Percentiles rank a stretch among this genome's conserved stretches.
Conservation (phyloP, 1,284 basidiomycete genomes). For the Ceratobasidium sp. region DNA sequence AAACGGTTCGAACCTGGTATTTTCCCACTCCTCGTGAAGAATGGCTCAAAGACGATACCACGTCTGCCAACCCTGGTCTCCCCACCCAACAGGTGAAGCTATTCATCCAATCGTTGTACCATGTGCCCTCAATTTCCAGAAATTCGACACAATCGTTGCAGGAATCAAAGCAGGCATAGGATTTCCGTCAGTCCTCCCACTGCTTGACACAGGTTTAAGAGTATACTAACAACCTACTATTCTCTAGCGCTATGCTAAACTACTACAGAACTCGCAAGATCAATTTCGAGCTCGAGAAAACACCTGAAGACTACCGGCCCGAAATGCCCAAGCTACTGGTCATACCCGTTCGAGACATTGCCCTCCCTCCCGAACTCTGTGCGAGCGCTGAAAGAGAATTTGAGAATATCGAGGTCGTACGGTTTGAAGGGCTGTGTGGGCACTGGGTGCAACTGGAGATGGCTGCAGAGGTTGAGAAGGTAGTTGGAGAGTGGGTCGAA, state of each 20-base stretch:
- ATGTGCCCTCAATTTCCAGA: background rate
- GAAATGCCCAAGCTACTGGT: conserved; percentile 39
- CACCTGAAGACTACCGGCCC: conserved; percentile 23
- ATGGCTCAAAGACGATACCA: conserved; percentile 18
- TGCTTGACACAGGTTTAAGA: background rate
- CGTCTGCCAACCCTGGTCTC: conserved; percentile 3
- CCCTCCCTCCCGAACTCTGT: conserved; percentile 8
- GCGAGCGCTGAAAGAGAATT: conserved; percentile 5
- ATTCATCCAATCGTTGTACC: background rate
- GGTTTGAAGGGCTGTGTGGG: conserved; percentile 31
- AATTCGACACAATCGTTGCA: conserved; percentile 21
- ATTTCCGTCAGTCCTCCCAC: conserved; percentile 8
- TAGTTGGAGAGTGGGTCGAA: conserved; percentile 45
- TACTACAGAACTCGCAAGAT: conserved; percentile 31
- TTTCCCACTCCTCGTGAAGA: conserved; percentile 10
- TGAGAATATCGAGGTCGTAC: conserved; percentile 28
- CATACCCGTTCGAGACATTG: conserved; percentile 25
- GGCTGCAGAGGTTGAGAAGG: conserved; percentile 19
- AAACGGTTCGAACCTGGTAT: too few species aligned
- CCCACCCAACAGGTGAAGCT: conserved; percentile 4
- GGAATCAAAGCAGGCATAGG: conserved; percentile 32
- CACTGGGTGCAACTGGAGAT: conserved; percentile 41
- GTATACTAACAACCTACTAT: background rate
- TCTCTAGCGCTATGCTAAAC: conserved; percentile 27
- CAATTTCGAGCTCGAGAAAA: conserved; percentile 32